Conservation (phyloP, 2,329 filamentous ascomycete genomes). For the Macroventuria anomochaeta region DNA sequence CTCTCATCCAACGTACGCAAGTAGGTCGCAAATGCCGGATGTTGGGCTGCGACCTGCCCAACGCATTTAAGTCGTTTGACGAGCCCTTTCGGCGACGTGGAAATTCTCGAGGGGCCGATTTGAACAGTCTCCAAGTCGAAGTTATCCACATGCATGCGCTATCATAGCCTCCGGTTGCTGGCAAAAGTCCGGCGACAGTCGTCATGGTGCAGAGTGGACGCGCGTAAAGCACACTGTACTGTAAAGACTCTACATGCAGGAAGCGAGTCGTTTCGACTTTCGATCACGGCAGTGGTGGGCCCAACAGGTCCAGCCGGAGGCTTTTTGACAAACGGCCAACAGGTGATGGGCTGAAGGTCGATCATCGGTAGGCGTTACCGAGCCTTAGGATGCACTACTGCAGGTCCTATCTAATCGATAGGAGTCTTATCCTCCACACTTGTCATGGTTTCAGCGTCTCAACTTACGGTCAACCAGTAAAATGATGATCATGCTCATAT, state of each 20-base stretch:
- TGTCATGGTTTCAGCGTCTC: not conserved
- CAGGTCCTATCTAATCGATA: slow-evolving; percentile 34
- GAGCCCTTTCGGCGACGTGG: not conserved
- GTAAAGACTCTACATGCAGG: not conserved
- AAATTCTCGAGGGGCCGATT: not conserved
- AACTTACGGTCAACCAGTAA: slow-evolving; percentile 1
- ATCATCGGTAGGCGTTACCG: slow-evolving; percentile 15
- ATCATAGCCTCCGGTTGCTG: not conserved
- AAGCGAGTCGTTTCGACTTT: not conserved
- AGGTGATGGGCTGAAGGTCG: slow-evolving; percentile 3
- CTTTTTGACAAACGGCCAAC: slow-evolving; percentile 3
- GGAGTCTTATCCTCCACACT: slow-evolving; percentile 25
- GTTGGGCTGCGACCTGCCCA: not conserved
- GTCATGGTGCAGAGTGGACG: slow-evolving; percentile 16
- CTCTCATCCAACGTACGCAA: not conserved
- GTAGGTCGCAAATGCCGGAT: not conserved
- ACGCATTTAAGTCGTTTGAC: not conserved
- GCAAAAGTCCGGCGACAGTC: slow-evolving; percentile 1
- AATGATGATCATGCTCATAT: not conserved
- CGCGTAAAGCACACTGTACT: slow-evolving; percentile 7
- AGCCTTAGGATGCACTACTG: slow-evolving; percentile 16
- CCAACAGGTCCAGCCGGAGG: slow-evolving; percentile 2
- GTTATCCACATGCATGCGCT: not conserved
- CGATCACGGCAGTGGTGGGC: not conserved
- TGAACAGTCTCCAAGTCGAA: not conserved